Evolutionary conservation across 1,284 basidiomycete species (phyloP).

Genomic region (Marasmius fiardii): DNA sequence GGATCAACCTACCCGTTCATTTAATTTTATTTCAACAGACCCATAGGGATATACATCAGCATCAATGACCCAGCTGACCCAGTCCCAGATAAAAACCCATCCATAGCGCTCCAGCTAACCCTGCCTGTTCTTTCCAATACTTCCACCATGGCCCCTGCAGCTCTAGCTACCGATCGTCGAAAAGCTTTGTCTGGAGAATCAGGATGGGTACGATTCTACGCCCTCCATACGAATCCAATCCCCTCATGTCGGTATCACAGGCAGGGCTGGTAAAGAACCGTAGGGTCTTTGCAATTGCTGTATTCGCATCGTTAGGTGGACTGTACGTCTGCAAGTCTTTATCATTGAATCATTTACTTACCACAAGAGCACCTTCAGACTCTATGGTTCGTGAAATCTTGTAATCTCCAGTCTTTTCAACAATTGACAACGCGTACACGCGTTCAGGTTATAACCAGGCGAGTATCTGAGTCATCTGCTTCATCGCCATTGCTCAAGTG

Average conservation of each 20-base stretch:
- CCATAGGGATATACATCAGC: too few species aligned
- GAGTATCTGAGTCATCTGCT: constrained; percentile 11
- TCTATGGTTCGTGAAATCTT: constrained; percentile 41
- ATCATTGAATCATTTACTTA: too few species aligned
- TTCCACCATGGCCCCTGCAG: constrained; percentile 40
- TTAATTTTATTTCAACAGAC: too few species aligned
- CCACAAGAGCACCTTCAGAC: constrained; percentile 25
- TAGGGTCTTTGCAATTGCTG: constrained; percentile 57
- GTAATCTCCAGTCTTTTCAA: neutral
- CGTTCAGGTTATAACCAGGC: constrained; percentile 61
- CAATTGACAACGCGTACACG: constrained; percentile 1
- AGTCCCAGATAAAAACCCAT: too few species aligned
- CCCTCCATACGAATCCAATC: constrained; percentile 3
- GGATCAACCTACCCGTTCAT: too few species aligned
- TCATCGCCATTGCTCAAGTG: neutral
- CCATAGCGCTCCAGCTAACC: too few species aligned
- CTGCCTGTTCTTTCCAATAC: neutral
- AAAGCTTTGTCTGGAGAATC: constrained; percentile 57
- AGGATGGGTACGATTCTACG: constrained; percentile 52
- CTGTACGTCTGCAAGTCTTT: constrained; percentile 39
- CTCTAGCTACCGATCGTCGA: constrained; percentile 43
- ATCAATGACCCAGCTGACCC: too few species aligned
- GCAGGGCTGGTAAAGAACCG: constrained; percentile 60
- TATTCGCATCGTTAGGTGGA: constrained; percentile 73
- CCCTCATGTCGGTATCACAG: constrained; percentile 26